These are phyloP conservation scores for Kurtzmaniella cleridarum DNA, from an alignment of 805 yeast genomes.

Conservation along the genomic window DNA sequence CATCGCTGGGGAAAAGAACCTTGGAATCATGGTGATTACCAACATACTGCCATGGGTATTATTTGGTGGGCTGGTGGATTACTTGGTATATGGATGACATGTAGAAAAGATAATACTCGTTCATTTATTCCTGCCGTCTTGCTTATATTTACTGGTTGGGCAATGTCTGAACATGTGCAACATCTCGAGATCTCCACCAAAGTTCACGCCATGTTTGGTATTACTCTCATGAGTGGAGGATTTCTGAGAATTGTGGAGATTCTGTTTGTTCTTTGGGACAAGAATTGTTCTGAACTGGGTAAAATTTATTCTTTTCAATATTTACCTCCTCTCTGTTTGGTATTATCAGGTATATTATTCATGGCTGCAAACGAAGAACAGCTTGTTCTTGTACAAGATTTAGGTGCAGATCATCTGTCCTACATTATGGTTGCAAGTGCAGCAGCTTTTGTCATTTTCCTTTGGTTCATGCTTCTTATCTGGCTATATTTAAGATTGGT, in stretches of 20 bases:
- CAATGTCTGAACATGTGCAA: slow-evolving; percentile 90
- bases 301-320: slow-evolving; percentile 71
- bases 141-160: slow-evolving; percentile 85
- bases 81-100: slow-evolving; percentile 71
- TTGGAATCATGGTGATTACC: slow-evolving; percentile 92
- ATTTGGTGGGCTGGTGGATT: slow-evolving; percentile 96
- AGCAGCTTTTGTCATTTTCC: slow-evolving; percentile 65
- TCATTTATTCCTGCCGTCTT: slow-evolving; percentile 77
- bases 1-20: slow-evolving; percentile 88
- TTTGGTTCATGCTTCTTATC: slow-evolving; percentile 60
- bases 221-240: slow-evolving; percentile 76
- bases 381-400: slow-evolving; percentile 57
- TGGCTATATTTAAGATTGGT: slow-evolving; percentile 49
- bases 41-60: slow-evolving; percentile 94
- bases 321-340: slow-evolving; percentile 75
- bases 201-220: slow-evolving; percentile 84
- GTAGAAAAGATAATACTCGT: slow-evolving; percentile 52
- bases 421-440: slow-evolving; percentile 68
- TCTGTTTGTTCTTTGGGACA: slow-evolving; percentile 66
- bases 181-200: slow-evolving; percentile 71
- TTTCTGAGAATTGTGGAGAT: slow-evolving; percentile 72
- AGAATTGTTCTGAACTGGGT: slow-evolving; percentile 33
- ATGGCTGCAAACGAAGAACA: slow-evolving; percentile 96
- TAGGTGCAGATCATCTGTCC: slow-evolving; percentile 82
- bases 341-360: slow-evolving; percentile 74